Conservation (phyloP, 225 moss, liverwort and hornwort genomes). For the Anthoceros angustus region DNA sequence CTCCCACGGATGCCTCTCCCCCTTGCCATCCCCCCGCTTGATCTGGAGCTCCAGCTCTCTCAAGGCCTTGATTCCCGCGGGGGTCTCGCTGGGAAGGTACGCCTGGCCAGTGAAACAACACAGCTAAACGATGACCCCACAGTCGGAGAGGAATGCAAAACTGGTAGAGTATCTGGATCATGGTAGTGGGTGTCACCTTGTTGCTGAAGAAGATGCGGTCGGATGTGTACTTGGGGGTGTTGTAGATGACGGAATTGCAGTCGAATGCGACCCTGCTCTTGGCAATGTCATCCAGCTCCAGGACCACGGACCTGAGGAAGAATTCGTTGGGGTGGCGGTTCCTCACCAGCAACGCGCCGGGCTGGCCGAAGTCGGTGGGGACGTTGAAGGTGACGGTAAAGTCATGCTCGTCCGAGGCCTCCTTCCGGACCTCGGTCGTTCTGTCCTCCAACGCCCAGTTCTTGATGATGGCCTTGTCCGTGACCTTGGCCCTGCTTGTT, state of each 20-base stretch:
- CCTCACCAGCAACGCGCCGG: conserved; percentile 58
- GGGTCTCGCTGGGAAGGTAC: conserved; percentile 56
- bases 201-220: conserved; percentile 73
- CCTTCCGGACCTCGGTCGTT: conserved; percentile 40
- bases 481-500: too few species aligned
- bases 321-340: conserved; percentile 67
- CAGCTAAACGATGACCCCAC: too few species aligned
- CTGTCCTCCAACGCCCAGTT: conserved; percentile 30
- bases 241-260: conserved; percentile 46
- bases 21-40: not conserved
- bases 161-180: not conserved
- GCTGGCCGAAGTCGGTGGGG: conserved; percentile 36
- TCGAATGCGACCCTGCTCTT: conserved; percentile 33
- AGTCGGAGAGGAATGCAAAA: too few species aligned
- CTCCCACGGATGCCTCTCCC: not conserved
- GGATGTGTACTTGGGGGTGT: conserved; percentile 11
- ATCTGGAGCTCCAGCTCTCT: conserved; percentile 21
- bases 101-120: conserved; percentile 25
- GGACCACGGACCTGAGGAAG: conserved; percentile 38
- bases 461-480: conserved; percentile 10
- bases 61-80: conserved; percentile 34
- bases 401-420: conserved; percentile 27
- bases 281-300: conserved; percentile 23
- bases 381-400: conserved; percentile 30
- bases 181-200: conserved; percentile 17